Evolutionary conservation across 2,329 filamentous ascomycete species (phyloP), one percentile per base, ranked within the genome.

Genomic region (Aspergillus viridinutans): DNA sequence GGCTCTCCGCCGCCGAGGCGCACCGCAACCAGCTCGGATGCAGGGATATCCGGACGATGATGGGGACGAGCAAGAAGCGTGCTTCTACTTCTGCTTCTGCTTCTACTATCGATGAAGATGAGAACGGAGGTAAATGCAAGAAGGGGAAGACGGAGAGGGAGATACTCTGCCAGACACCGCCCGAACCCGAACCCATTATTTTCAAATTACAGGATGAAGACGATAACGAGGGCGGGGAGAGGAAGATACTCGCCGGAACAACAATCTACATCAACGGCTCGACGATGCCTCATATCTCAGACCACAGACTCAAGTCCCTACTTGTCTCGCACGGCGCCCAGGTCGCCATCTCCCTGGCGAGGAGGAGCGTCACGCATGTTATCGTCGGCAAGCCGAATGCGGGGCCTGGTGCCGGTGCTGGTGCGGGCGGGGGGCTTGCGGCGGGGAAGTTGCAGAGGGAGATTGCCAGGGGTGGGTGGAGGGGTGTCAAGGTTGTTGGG

Each of bases 191-290:
- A 10, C 28, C 8, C n/a, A n/a, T n/a, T n/a, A n/a, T n/a, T n/a
- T n/a, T n/a, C n/a, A n/a, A n/a, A n/a, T n/a, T n/a, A n/a, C n/a
- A n/a, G n/a, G n/a, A n/a, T n/a, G n/a, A n/a, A n/a, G n/a, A n/a
- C n/a, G n/a, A n/a, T n/a, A n/a, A n/a, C n/a, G n/a, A n/a, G n/a
- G n/a, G n/a, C n/a, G n/a, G n/a, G n/a, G n/a, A n/a, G n/a, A n/a
- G n/a, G 12, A 35, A 35, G 12, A 14, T 14, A 4, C 29, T 97
- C 70, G 75, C 83, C 48, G 84, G 86, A 17, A 81, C 92, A 23
- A 86, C 84, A 52, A 83, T 96, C 65, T 94, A 93, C 75, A 83
- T 97, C 73, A 96, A 96, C 73, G 92, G 92, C 59, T 92, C 89
- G 63, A 96, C 91, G 2, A 83, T 86, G 58, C 92, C 92, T 1